Evolutionary conservation across 208 protist species (phyloP).

Genomic region (Acanthamoeba pearcei): DNA sequence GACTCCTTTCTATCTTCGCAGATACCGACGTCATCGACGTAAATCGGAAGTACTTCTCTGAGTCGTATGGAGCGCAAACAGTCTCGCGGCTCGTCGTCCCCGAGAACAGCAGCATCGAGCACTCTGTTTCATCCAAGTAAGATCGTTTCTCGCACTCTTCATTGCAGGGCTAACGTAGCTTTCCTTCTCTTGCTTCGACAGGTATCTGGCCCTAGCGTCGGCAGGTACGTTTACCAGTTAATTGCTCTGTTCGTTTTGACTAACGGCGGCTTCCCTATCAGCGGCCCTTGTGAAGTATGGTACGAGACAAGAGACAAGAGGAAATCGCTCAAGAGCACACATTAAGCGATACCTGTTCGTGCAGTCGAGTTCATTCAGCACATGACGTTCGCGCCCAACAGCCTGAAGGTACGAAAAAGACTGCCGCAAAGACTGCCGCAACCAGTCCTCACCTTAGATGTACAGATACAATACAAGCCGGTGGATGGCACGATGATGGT

Average conservation of each 20-base stretch:
- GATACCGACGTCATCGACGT: conserved; percentile 1
- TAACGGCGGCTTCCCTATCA: not conserved
- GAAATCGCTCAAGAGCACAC: no score
- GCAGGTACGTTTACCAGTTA: not conserved
- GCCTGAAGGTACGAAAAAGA: conserved; percentile 34
- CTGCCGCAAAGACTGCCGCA: not conserved
- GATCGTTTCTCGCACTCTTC: not conserved
- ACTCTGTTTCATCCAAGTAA: conserved; percentile 22
- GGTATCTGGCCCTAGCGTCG: conserved; percentile 38
- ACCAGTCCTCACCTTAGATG: not conserved
- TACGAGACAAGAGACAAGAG: not conserved
- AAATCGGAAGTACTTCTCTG: conserved; percentile 48
- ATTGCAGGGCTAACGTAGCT: not conserved
- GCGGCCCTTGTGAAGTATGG: conserved; percentile 64
- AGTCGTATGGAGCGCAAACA: conserved; percentile 1
- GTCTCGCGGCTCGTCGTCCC: not conserved
- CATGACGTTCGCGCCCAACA: conserved; percentile 41
- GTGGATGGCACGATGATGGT: conserved; percentile 69
- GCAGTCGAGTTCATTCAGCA: conserved; percentile 69
- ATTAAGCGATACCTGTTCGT: not conserved
- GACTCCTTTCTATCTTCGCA: not conserved
- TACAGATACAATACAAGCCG: conserved; percentile 30
- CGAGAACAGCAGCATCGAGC: conserved; percentile 31
- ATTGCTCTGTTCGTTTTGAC: not conserved
- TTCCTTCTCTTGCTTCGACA: not conserved